Percentiles rank a stretch among this genome's conserved stretches.
Conservation (phyloP, 495 filamentous ascomycete species). For the Trichocladium antarcticum region DNA sequence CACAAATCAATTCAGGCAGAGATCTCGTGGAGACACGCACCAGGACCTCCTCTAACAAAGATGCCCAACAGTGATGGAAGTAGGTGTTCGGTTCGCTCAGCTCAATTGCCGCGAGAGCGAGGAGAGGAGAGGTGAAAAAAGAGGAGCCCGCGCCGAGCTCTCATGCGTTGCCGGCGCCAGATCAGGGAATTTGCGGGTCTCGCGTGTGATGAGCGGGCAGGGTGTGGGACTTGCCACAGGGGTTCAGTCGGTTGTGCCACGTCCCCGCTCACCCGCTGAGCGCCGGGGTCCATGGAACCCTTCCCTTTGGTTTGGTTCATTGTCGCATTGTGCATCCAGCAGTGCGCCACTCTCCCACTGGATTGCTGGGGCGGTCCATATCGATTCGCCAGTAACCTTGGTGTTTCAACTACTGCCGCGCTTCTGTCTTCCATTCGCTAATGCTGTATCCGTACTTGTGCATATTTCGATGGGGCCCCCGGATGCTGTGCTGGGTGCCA, state of each 20-base stretch:
- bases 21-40: not conserved
- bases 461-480: too few relatives aligned
- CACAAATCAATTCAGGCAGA: not conserved
- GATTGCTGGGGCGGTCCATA: not conserved
- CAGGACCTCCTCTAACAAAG: not conserved
- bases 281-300: too few relatives aligned
- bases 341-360: not conserved
- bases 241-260: not conserved
- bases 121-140: conserved; percentile 4
- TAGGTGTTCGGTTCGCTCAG: conserved; percentile 3
- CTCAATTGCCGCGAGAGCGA: not conserved
- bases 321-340: conserved; percentile 2
- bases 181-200: conserved; percentile 1
- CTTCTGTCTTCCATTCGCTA: not conserved
- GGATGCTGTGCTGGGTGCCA: too few relatives aligned
- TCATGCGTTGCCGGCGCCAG: conserved; percentile 2
- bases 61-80: not conserved
- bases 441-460: too few relatives aligned
- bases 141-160: conserved; percentile 1
- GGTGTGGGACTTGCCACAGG: not conserved
- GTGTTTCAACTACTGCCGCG: not conserved
- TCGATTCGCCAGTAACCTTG: conserved; percentile 5
- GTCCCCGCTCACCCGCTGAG: too few relatives aligned
- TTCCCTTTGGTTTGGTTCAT: too few relatives aligned
- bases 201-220: not conserved